These are phyloP conservation scores for Tricholoma hemisulphureum DNA, from an alignment of 768 basidiomycete species.

Conservation along the genomic window DNA sequence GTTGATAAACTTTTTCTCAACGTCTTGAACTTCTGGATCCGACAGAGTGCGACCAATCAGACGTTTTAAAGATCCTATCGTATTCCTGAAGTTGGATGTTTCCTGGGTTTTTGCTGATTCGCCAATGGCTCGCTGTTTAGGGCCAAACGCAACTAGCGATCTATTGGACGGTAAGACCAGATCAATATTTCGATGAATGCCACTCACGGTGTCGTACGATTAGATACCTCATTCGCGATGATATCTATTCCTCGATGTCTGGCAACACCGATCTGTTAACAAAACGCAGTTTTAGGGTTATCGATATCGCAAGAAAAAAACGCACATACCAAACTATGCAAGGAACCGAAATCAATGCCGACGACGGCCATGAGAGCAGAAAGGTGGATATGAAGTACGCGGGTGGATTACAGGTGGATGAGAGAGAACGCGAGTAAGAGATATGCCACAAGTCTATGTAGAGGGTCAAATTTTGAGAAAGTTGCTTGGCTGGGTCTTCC, in stretches of 20 bases:
- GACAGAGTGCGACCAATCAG: constrained; percentile 77
- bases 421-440: constrained; percentile 8
- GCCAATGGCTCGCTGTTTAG: constrained; percentile 87
- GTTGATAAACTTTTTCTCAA: constrained; percentile 91
- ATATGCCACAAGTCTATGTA: not conserved
- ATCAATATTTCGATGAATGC: not conserved
- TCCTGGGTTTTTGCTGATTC: constrained; percentile 97
- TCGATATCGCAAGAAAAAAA: constrained; percentile 7
- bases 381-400: constrained; percentile 12
- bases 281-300: constrained; percentile 13
- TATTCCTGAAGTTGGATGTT: constrained; percentile 97
- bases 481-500: constrained; percentile 20
- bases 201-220: constrained; percentile 91
- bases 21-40: constrained; percentile 78
- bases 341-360: constrained; percentile 90
- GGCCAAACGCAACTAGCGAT: constrained; percentile 92
- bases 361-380: constrained; percentile 78
- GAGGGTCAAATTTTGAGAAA: constrained; percentile 17
- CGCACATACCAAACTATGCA: constrained; percentile 75
- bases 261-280: constrained; percentile 85
- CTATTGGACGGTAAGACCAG: constrained; percentile 37
- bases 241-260: constrained; percentile 97
- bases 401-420: constrained; percentile 10
- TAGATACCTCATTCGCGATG: constrained; percentile 96
- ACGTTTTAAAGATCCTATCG: constrained; percentile 89